Percentiles rank a stretch among this genome's conserved stretches.
These are phyloP conservation scores for Hemileccinum rubropunctum DNA, from an alignment of 768 basidiomycete species.

Conservation along the genomic window DNA sequence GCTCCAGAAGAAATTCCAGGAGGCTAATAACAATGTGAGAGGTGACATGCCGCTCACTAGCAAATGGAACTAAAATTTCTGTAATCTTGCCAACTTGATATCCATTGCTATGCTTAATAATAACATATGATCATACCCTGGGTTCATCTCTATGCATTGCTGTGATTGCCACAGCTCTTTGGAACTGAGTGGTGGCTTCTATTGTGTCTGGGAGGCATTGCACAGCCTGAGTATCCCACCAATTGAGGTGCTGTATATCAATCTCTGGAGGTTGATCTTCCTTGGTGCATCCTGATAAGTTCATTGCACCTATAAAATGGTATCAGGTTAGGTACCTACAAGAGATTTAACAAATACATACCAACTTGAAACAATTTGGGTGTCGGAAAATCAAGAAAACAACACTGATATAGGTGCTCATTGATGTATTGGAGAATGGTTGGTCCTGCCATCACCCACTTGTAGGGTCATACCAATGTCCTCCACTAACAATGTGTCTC, in stretches of 20 bases:
- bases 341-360: neutral
- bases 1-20: neutral
- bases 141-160: neutral
- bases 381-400: constrained; percentile 1
- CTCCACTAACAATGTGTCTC: constrained; percentile 16
- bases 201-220: neutral
- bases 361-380: neutral
- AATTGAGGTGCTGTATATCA: neutral
- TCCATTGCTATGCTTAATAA: neutral
- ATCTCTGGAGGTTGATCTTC: neutral
- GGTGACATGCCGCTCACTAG: neutral
- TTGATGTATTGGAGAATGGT: neutral
- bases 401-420: constrained; percentile 2
- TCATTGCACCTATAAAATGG: neutral
- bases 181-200: neutral
- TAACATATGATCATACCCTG: neutral
- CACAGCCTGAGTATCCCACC: neutral
- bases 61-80: constrained; percentile 3
- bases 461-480: constrained; percentile 9
- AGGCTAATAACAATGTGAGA: neutral
- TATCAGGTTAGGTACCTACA: neutral
- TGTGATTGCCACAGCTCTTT: neutral
- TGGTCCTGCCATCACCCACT: constrained; percentile 3
- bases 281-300: neutral
- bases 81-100: neutral